These are phyloP conservation scores for Aspergillus cejpii DNA, from an alignment of 2,329 filamentous ascomycete species.

Conservation along the genomic window DNA sequence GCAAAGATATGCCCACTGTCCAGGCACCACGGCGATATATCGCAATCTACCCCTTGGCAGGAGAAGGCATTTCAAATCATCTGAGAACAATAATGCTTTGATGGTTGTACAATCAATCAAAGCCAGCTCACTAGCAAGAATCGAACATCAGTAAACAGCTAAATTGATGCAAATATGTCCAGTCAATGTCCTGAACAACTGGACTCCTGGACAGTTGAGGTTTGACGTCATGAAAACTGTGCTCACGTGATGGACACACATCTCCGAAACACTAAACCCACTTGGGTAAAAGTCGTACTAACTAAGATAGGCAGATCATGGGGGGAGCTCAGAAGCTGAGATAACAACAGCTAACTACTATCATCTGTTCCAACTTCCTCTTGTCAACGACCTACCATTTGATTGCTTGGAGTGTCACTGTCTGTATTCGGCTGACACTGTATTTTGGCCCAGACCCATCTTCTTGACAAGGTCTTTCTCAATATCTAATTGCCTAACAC, in stretches of 20 bases:
- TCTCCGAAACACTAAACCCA: not conserved
- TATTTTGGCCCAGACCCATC: not conserved
- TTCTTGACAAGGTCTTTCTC: not conserved
- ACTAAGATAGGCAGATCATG: not conserved
- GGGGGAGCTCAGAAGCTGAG: not conserved
- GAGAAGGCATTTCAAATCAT: no score
- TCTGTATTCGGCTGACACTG: not conserved
- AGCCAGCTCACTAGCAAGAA: no score
- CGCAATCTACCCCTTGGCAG: no score
- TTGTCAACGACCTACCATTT: not conserved
- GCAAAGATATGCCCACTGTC: no score
- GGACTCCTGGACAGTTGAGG: no score
- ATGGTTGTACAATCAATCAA: no score
- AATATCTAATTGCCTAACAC: not conserved
- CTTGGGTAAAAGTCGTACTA: not conserved
- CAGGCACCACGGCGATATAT: no score
- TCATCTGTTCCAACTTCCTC: not conserved
- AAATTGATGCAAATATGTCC: no score
- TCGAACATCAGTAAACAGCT: no score
- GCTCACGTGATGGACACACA: conserved; percentile 14
- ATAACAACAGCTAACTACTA: not conserved
- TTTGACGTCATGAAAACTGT: not conserved
- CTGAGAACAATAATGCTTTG: no score
- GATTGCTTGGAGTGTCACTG: not conserved
- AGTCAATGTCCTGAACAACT: no score